These are phyloP conservation scores for Cladophialophora chaetospira DNA, from an alignment of 2,329 filamentous ascomycete genomes.

Conservation along the genomic window DNA sequence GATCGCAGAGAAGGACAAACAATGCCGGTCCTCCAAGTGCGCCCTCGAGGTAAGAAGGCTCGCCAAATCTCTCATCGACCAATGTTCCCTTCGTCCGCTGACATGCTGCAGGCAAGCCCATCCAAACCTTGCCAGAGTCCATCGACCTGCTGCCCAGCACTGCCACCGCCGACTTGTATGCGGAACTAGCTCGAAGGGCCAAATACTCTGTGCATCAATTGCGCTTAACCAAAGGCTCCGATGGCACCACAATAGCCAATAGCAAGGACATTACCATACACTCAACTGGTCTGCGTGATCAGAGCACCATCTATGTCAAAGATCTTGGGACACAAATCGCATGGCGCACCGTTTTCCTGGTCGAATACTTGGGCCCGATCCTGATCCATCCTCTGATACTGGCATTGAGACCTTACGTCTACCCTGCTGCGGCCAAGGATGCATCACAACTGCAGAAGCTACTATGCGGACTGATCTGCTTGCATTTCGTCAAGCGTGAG, in stretches of 20 bases:
- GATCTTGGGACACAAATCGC: slow-evolving; percentile 87
- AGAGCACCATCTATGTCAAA: slow-evolving; percentile 76
- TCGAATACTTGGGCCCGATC: slow-evolving; percentile 92
- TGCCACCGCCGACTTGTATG: slow-evolving; percentile 59
- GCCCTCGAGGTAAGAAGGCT: slow-evolving; percentile 46
- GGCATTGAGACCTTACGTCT: slow-evolving; percentile 71
- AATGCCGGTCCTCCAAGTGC: slow-evolving; percentile 42
- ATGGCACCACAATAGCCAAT: slow-evolving; percentile 61
- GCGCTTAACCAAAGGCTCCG: slow-evolving; percentile 65
- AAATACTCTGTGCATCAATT: slow-evolving; percentile 61
- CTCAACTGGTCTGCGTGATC: slow-evolving; percentile 59
- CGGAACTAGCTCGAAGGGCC: slow-evolving; percentile 56
- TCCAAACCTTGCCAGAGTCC: slow-evolving; percentile 61
- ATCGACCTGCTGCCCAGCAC: slow-evolving; percentile 55
- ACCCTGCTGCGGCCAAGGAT: slow-evolving; percentile 55
- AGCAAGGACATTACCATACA: slow-evolving; percentile 54
- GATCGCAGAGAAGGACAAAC: too few species aligned
- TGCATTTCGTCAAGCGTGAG: slow-evolving; percentile 95
- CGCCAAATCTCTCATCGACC: background rate
- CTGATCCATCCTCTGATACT: slow-evolving; percentile 79
- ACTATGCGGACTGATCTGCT: slow-evolving; percentile 69
- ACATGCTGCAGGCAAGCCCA: slow-evolving; percentile 58
- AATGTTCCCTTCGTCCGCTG: slow-evolving; percentile 12
- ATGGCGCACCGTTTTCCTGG: slow-evolving; percentile 91
- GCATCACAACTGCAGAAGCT: slow-evolving; percentile 71